These are phyloP conservation scores for Quercus suber DNA, from an alignment of 306 rosid species.

Conservation along the genomic window DNA sequence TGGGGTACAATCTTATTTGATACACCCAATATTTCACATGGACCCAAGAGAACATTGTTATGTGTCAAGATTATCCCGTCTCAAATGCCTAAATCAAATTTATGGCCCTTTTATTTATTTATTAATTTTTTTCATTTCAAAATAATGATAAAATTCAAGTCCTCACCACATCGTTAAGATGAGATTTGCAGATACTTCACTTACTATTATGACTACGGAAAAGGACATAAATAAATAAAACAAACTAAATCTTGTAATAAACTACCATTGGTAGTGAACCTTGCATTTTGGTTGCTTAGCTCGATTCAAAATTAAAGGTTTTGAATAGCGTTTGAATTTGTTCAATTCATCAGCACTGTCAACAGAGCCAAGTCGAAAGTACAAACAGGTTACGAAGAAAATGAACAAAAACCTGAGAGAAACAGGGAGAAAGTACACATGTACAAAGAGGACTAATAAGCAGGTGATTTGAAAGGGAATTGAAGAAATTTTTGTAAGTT, in stretches of 20 bases:
- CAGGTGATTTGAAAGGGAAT: too few species aligned
- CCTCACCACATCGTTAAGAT: too few species aligned
- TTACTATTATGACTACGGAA: too few species aligned
- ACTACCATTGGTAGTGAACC: neutral
- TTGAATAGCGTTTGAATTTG: neutral
- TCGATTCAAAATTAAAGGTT: neutral
- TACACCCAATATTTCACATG: neutral
- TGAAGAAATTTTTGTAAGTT: too few species aligned
- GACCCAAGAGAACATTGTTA: neutral
- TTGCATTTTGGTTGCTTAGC: neutral
- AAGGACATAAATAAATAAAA: neutral
- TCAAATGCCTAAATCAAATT: neutral
- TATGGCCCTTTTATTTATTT: neutral
- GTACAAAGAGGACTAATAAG: too few species aligned
- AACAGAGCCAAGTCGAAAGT: too few species aligned
- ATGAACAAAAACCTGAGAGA: too few species aligned
- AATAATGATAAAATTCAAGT: neutral
- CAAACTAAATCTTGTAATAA: neutral
- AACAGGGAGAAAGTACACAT: too few species aligned
- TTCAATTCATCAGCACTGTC: neutral
- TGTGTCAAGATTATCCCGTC: neutral
- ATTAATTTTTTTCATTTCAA: neutral
- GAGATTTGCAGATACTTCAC: too few species aligned
- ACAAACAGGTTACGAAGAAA: too few species aligned
- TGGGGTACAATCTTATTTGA: neutral